Base-by-base conservation (phyloP, 2,329 filamentous ascomycete species). In the Trichoderma atrobrunneum region DNA sequence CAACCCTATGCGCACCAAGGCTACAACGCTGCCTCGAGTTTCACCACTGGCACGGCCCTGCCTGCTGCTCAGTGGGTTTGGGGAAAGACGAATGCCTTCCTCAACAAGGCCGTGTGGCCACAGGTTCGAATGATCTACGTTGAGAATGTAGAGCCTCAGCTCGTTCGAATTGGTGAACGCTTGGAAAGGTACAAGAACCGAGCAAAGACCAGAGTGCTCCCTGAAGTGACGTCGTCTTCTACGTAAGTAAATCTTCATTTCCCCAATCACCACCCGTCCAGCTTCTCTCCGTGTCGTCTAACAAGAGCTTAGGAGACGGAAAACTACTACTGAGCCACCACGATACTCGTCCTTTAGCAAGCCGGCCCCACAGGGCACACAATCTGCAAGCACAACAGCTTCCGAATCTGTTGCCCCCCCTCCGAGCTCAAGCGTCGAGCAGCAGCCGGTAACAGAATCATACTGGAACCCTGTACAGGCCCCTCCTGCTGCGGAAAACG, bases 121-220 rank as follows among this genome's bases (percentile, higher is more conserved):
- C 91, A 92, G 75, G 74, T 98, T 12, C 90, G 92, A 30, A 87
- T 92, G 16, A 84, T 98, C 6, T 98, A 98, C 78, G 89, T 91
- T 12, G 91, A 97, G 78, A 97, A 97, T 77, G 95, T 99, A 4
- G 95, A 98, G 83, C 97, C 97, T 16, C 97, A 99, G 81, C 87
- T 99, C 16, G 89, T 95, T 71, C 93, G 94, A 77, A 98, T 99
- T 77, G 93, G 93, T 14, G 92, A 98, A 83, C 91, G 95, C 60
- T 87, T 99, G 12, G 95, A 94, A 54, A 87, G 92, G 62, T 93
- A 94, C 81, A 90, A 83, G 60, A 82, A 82, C 63, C 81, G 81
- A 73, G 76, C 77, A 7, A 81, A 79, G 74, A 76, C 73, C 78
- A 77, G 59, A 73, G 76, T 30, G 81, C 84, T 74, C 34, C 72